Evolutionary conservation across 176 grass and related monocot genomes (phyloP), one percentile per base, ranked within the genome.

Genomic region (Rhynchospora breviuscula): DNA sequence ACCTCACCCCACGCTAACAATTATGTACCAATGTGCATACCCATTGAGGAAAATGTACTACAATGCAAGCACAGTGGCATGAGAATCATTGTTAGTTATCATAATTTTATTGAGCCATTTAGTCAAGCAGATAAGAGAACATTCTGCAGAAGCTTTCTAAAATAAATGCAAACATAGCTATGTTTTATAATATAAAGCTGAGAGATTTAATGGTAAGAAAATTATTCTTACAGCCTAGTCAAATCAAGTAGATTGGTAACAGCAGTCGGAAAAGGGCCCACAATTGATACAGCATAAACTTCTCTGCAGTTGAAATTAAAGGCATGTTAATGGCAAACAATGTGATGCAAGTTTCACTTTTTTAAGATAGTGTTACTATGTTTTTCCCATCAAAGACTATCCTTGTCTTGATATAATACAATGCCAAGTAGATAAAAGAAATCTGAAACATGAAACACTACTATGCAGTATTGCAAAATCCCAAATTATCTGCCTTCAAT

Each of bases 241-340:
- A 99, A 84, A 89, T 99, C 97, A 87, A 99, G 81, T 54, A 99
- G 89, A 76, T 99, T 99, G 45, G 97, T 99, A 63, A 99, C 97
- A 83, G 96, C 96, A 78, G 93, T 90, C 43, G 96, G 96, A 69
- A 99, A 96, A 67, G 89, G 91, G 45, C 97, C 97, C 82, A 99
- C 93, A 73, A 99, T 99, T 66, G 97, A 99, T 58, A 96, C 93
- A 48, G 91, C 97, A 79, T 99, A 99, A 23, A 99, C 97, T 89
- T 99, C 97, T 85, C 97, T 99, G 93, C 89, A 96, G 84, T 68
- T 86, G 62, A 29, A 52, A 75, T 65, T 22, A 60, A 80, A 21
- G 15, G 49, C 44, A 58, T 59, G 53, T 56, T 31, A 35, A 62
- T 62, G 47, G 52, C 12, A 82, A 82, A 49, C 47, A 54, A 67